Evolutionary conservation across 2,329 filamentous ascomycete genomes (phyloP), one percentile per base, ranked within the genome.

Genomic region (Verticillium nubilum): DNA sequence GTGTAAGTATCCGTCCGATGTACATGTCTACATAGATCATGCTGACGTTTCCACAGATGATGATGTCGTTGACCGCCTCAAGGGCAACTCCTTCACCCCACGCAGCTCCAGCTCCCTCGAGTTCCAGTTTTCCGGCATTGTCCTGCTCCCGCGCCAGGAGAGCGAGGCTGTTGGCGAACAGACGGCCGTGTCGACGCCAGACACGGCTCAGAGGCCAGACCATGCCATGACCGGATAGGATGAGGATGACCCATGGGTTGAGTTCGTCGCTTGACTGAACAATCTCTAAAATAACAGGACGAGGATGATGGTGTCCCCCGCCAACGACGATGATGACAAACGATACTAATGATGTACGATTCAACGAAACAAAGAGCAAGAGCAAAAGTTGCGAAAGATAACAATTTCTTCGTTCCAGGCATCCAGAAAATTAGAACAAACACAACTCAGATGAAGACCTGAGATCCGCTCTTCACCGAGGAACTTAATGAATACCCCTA

Each of bases 41-140:
- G 26, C 60, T 54, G n/a, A 54, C 23, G 19, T 17, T 5, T 13
- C 4, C 15, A 27, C 31, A 65, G 64, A 62, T 35, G 63, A 63
- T 13, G 64, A 72, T 3, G 67, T 74, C 6, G 61, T 69, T 25
- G 65, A 67, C 29, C 68, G 69, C 61, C 67, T 72, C 47, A 63
- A 65, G 10, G 60, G 56, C 3, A 63, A 61, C 55, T 61, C 61
- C 26, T 64, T 64, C 52, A 63, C 58, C 42, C 62, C 62, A 4
- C 61, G 63, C 56, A 64, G 81, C 63, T 81, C 80, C 9, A 75
- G 80, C 31, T 83, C 78, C 42, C 74, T 80, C 52, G 80, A 83
- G 65, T 69, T 83, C 47, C 76, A 77, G 60, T 80, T 80, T 62
- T 80, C 77, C 64, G 78, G 78, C 6, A 75, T 78, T 52, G 74